Evolutionary conservation across 1,284 basidiomycete species (phyloP).

Genomic region (Trichosporon sp.): DNA sequence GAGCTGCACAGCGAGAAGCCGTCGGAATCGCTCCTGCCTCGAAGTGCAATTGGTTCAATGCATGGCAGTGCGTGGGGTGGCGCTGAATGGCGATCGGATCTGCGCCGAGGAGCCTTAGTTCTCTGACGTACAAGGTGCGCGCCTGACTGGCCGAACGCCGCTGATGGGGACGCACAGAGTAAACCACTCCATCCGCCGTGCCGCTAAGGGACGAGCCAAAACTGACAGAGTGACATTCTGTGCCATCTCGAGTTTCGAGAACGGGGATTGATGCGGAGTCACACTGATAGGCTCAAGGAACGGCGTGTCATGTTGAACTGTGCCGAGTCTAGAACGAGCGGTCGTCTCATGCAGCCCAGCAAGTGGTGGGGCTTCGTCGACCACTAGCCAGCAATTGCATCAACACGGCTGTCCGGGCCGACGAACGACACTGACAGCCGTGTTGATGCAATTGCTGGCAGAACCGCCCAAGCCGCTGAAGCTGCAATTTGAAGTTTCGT

Average conservation of each 20-base stretch:
- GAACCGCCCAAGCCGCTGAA: background rate
- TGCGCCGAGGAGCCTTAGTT: background rate
- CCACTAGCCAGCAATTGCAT: too few species aligned
- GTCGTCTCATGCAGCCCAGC: background rate
- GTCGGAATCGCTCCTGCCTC: background rate
- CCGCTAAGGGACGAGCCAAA: slow-evolving; percentile 1
- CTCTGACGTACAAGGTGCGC: background rate
- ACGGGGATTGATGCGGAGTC: background rate
- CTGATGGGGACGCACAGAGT: background rate
- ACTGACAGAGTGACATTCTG: background rate
- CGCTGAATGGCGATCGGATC: slow-evolving; percentile 7
- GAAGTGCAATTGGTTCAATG: background rate
- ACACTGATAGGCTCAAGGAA: background rate
- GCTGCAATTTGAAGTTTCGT: background rate
- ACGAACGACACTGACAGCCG: too few species aligned
- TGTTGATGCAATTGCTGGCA: too few species aligned
- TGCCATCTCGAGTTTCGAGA: slow-evolving; percentile 7
- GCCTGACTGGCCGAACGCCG: background rate
- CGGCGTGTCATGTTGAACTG: background rate
- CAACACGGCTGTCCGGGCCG: too few species aligned
- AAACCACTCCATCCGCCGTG: background rate
- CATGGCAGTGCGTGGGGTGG: slow-evolving; percentile 1
- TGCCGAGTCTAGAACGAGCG: background rate
- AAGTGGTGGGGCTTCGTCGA: background rate
- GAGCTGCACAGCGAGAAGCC: background rate